These are phyloP conservation scores for Madurella mycetomatis DNA, from an alignment of 2,329 filamentous ascomycete genomes.

Conservation along the genomic window DNA sequence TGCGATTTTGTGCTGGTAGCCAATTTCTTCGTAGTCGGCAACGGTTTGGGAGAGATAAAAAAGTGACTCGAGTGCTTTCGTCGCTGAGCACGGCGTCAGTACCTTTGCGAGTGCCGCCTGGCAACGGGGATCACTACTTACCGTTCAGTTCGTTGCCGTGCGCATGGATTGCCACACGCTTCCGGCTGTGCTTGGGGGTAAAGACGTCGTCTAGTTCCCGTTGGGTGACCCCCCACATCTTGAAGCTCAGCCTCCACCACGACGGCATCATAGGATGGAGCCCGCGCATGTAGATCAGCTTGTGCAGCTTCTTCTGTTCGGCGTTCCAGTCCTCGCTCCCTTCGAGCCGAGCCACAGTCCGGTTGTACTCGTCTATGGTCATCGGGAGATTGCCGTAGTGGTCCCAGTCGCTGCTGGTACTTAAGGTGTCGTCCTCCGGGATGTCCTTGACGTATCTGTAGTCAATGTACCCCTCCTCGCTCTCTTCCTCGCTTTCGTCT, in stretches of 20 bases:
- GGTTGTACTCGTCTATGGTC: constrained; percentile 17
- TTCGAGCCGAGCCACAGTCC: constrained; percentile 11
- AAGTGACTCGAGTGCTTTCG: constrained; percentile 32
- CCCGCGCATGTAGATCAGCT: constrained; percentile 33
- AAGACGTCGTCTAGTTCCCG: constrained; percentile 28
- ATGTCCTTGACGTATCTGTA: constrained; percentile 2
- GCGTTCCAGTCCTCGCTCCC: constrained; percentile 28
- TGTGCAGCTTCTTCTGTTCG: constrained; percentile 32
- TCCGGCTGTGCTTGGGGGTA: constrained; percentile 22
- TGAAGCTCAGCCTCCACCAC: constrained; percentile 31
- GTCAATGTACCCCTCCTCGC: neutral
- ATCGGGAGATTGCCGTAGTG: constrained; percentile 17
- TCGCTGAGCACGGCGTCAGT: constrained; percentile 25
- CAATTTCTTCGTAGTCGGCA: constrained; percentile 30
- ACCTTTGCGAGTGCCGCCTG: neutral
- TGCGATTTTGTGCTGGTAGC: constrained; percentile 27
- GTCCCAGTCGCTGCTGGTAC: constrained; percentile 25
- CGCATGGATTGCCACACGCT: constrained; percentile 27
- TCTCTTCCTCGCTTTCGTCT: neutral
- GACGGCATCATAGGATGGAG: constrained; percentile 33
- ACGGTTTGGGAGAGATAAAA: constrained; percentile 33
- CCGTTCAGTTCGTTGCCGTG: constrained; percentile 29
- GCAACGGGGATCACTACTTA: constrained; percentile 7
- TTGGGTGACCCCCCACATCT: constrained; percentile 32
- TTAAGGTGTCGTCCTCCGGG: constrained; percentile 14